These are phyloP conservation scores for Magnusiomyces suaveolens DNA, from an alignment of 1,139 yeast genomes.

Conservation along the genomic window DNA sequence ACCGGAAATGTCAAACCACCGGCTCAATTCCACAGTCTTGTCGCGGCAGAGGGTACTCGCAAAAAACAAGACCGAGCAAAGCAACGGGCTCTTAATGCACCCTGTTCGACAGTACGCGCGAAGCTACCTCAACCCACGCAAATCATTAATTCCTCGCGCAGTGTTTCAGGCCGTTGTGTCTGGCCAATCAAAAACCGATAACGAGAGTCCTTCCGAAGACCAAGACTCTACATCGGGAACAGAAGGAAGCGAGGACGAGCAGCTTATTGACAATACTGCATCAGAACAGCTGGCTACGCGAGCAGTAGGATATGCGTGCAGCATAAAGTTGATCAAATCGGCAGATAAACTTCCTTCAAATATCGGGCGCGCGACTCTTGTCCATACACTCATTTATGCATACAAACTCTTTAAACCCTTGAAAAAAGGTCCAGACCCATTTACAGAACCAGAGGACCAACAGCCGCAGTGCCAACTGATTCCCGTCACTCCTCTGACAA, in stretches of 20 bases:
- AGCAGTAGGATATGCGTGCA: slow-evolving; percentile 25
- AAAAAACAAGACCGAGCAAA: background rate
- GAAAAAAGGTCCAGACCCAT: background rate
- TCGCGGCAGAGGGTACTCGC: background rate
- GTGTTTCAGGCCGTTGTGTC: too few relatives aligned
- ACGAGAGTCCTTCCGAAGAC: too few relatives aligned
- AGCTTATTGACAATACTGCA: too few relatives aligned
- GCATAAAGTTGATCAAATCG: slow-evolving; percentile 30
- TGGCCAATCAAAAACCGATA: background rate
- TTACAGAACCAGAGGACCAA: background rate
- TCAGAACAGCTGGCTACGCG: background rate
- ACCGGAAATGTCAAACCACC: background rate
- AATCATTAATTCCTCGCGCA: background rate
- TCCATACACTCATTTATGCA: slow-evolving; percentile 38
- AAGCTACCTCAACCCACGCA: background rate
- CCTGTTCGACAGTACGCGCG: background rate
- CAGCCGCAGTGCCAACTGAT: slow-evolving; percentile 10
- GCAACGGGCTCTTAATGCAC: background rate
- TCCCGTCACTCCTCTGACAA: slow-evolving; percentile 15
- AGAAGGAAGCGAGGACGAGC: too few relatives aligned
- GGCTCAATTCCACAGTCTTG: background rate
- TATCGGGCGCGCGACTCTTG: slow-evolving; percentile 41
- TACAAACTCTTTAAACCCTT: slow-evolving; percentile 30
- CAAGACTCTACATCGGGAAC: too few relatives aligned
- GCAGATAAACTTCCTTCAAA: slow-evolving; percentile 46